Evolutionary conservation across 108 stramenopile genomes (phyloP).

Genomic region (Cyclostephanos tholiformis): DNA sequence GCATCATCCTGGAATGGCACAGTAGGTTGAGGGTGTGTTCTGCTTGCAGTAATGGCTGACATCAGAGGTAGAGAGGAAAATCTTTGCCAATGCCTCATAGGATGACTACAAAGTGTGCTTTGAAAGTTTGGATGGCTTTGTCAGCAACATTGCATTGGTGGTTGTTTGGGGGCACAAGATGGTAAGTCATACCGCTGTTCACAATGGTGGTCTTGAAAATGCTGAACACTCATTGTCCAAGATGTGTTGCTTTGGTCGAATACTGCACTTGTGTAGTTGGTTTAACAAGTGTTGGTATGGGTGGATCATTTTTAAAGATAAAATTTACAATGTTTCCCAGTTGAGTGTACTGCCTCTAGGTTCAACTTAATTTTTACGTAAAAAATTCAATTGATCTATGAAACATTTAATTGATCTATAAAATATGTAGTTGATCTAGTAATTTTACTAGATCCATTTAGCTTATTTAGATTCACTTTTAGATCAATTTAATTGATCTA

Average conservation of each 20-base stretch:
- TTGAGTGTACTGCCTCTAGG: too few species aligned
- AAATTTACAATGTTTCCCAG: too few species aligned
- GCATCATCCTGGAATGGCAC: not conserved
- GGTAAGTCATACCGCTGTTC: not conserved
- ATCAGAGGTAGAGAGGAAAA: constrained; percentile 32
- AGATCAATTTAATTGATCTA: too few species aligned
- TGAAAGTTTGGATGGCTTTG: not conserved
- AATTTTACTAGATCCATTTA: too few species aligned
- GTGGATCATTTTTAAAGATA: not conserved
- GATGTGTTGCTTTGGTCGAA: not conserved
- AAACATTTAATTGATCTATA: too few species aligned
- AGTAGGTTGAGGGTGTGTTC: constrained; percentile 20
- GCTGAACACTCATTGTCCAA: not conserved
- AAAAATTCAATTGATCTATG: too few species aligned
- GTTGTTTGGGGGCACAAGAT: not conserved
- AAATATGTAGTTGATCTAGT: too few species aligned
- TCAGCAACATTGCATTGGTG: not conserved
- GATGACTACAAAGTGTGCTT: constrained; percentile 3
- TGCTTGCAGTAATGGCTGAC: constrained; percentile 5
- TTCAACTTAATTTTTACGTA: too few species aligned
- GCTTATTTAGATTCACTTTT: too few species aligned
- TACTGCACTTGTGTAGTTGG: not conserved
- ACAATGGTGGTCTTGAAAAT: not conserved
- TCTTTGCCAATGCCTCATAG: not conserved
- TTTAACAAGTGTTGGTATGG: not conserved